These are phyloP conservation scores for Boletus reticuloceps DNA, from an alignment of 768 basidiomycete genomes.

Conservation along the genomic window DNA sequence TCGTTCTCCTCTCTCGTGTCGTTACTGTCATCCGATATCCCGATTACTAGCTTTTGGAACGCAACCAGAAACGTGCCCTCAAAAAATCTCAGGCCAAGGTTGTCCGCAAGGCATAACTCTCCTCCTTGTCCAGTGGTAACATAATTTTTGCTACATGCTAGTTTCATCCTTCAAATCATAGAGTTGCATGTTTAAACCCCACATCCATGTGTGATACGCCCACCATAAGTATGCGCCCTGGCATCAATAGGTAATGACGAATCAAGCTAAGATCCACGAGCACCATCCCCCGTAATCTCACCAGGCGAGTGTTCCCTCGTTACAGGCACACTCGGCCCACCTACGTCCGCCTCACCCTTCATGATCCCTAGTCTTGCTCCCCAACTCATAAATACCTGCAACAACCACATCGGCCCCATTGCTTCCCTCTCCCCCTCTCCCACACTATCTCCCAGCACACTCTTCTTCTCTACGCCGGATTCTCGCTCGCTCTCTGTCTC, in stretches of 20 bases:
- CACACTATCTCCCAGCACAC: slow-evolving; percentile 9
- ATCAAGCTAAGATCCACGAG: slow-evolving; percentile 12
- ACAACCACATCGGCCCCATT: slow-evolving; percentile 74
- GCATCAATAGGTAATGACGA: slow-evolving; percentile 5
- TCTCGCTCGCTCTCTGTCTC: slow-evolving; percentile 32
- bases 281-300: too few species aligned
- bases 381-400: slow-evolving; percentile 77
- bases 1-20: not conserved
- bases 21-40: slow-evolving; percentile 1
- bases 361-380: slow-evolving; percentile 58
- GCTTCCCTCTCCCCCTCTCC: slow-evolving; percentile 49
- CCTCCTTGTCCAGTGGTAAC: not conserved
- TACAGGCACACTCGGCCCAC: slow-evolving; percentile 11
- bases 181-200: slow-evolving; percentile 3
- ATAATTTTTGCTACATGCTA: slow-evolving; percentile 1
- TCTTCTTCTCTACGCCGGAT: slow-evolving; percentile 18
- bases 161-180: slow-evolving; percentile 9
- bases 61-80: slow-evolving; percentile 70
- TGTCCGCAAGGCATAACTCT: slow-evolving; percentile 31
- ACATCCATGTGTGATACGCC: slow-evolving; percentile 13
- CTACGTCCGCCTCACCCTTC: slow-evolving; percentile 19
- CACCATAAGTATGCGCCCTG: not conserved
- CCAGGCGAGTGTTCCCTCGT: slow-evolving; percentile 20
- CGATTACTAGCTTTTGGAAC: slow-evolving; percentile 55
- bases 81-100: slow-evolving; percentile 69